Percentiles rank a stretch among this genome's conserved stretches.
phyloP scores from a whole-genome alignment of 345 rosid species.

The Eucalyptus marginata region DNA sequence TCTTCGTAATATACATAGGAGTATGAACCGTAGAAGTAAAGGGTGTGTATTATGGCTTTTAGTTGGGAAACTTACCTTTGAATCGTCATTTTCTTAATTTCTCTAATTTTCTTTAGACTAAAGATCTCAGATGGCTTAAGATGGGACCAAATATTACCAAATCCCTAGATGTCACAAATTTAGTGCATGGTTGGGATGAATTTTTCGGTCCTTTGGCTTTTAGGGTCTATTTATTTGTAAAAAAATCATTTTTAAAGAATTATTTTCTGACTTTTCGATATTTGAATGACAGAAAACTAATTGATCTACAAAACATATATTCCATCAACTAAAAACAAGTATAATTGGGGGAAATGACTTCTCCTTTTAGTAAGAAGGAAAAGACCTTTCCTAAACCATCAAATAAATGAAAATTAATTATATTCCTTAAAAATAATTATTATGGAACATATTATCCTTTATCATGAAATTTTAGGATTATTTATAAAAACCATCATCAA shows the following conservation, averaged over 20 bases:
- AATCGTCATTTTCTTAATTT: no score
- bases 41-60: no score
- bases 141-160: not conserved
- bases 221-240: not conserved
- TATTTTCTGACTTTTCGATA: rapidly evolving
- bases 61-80: no score
- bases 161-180: not conserved
- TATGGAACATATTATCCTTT: not conserved
- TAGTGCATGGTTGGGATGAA: not conserved
- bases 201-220: not conserved
- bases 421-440: not conserved
- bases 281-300: no score
- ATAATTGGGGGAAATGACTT: not conserved
- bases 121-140: not conserved
- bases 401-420: no score
- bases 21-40: no score
- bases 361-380: not conserved
- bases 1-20: no score
- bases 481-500: not conserved
- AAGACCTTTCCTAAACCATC: not conserved
- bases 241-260: no score
- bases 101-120: no score
- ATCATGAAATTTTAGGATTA: not conserved
- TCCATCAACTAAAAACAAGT: not conserved
- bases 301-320: not conserved